These are phyloP conservation scores for Pyrus bretschneideri DNA, from an alignment of 306 rosid genomes.

Conservation along the genomic window DNA sequence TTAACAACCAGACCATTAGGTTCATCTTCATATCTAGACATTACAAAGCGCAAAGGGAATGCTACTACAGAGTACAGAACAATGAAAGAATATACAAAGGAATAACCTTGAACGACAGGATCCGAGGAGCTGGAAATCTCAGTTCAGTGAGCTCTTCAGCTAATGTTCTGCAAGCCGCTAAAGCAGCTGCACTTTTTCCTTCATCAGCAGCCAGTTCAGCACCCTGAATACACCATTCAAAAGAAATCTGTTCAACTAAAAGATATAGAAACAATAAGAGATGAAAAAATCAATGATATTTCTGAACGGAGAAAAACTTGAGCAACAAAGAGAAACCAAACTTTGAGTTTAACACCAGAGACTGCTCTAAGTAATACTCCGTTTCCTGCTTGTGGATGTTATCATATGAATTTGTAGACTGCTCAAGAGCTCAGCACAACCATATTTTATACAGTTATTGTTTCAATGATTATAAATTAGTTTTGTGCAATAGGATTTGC, in stretches of 20 bases:
- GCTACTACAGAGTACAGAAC: background rate
- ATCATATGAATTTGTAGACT: background rate
- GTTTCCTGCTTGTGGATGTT: background rate
- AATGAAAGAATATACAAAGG: background rate
- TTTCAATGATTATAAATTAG: background rate
- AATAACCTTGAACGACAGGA: constrained; percentile 86
- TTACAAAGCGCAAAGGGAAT: background rate
- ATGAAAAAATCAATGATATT: background rate
- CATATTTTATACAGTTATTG: background rate
- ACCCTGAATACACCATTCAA: constrained; percentile 57
- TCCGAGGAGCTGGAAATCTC: constrained; percentile 96
- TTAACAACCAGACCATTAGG: constrained; percentile 16
- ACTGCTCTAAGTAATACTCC: background rate
- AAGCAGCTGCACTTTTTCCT: constrained; percentile 86
- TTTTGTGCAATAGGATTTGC: background rate
- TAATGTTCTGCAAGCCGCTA: constrained; percentile 97
- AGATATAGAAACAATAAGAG: background rate
- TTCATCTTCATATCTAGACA: constrained; percentile 20
- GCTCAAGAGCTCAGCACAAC: background rate
- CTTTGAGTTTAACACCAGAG: background rate
- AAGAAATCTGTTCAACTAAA: background rate
- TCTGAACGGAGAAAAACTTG: constrained; percentile 4
- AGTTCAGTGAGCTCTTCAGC: constrained; percentile 90
- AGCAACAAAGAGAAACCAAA: background rate
- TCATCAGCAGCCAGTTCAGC: constrained; percentile 88